A percentile compares a stretch with the other conserved stretches of the same genome.
Evolutionary conservation across 108 stramenopile species (phyloP).

Genomic region (Cyclostephanos invisitatus): DNA sequence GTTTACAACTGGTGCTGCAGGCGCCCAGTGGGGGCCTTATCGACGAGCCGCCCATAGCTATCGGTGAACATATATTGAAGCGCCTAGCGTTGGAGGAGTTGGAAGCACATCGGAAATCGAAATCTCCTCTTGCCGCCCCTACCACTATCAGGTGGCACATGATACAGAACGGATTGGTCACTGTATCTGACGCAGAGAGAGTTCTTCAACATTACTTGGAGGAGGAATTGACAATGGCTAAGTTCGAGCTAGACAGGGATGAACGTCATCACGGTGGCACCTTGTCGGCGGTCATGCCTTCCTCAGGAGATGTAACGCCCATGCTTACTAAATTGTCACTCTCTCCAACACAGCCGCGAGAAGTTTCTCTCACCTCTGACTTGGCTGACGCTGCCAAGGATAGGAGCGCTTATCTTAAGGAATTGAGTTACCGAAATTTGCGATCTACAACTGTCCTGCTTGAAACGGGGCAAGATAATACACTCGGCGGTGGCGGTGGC

Average conservation of each 20-base stretch:
- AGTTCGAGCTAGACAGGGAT: constrained; percentile 56
- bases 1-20: constrained; percentile 75
- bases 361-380: constrained; percentile 22
- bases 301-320: constrained; percentile 48
- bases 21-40: constrained; percentile 79
- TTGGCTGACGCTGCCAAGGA: constrained; percentile 32
- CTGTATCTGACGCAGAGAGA: constrained; percentile 78
- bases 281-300: not conserved
- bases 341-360: constrained; percentile 37
- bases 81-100: constrained; percentile 53
- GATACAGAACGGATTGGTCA: constrained; percentile 64
- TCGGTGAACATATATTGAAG: constrained; percentile 75
- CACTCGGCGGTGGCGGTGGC: constrained; percentile 8
- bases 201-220: constrained; percentile 75
- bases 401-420: constrained; percentile 64
- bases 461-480: constrained; percentile 53
- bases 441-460: constrained; percentile 79
- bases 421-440: constrained; percentile 69
- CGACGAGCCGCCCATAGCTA: constrained; percentile 78
- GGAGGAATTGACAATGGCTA: constrained; percentile 61
- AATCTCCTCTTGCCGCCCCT: constrained; percentile 1
- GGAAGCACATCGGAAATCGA: constrained; percentile 24
- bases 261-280: constrained; percentile 28
- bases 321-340: constrained; percentile 61
- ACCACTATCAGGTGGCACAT: constrained; percentile 26